Evolutionary conservation across 148 eudicot genomes (phyloP), one percentile per base, ranked within the genome.

Genomic region (Fagopyrum homotropicum): DNA sequence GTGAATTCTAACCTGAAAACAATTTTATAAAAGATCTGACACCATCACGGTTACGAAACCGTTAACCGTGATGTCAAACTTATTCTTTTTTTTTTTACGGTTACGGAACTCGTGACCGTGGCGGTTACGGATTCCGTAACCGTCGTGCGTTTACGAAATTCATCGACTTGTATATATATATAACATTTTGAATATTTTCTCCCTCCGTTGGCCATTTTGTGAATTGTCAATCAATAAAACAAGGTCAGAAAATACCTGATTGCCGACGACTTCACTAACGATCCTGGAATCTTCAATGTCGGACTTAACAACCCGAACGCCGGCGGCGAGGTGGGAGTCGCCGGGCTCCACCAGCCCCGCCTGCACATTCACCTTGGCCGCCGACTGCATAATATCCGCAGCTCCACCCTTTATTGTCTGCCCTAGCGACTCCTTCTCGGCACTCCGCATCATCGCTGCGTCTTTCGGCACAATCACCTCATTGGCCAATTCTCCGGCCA

Each of bases 361-460:
- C 22, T 52, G 55, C 30, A 84, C 85, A n/a, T 91, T 91, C 12
- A 72, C 57, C 5, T 49, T 47, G 2, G 93, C 93, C 1, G 91
- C 91, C 0, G 90, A 78, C 45, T 83, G 91, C 91, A 89, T 87
- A 76, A 82, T 78, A 1, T 93, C 69, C 0, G 93, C 93, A 0
- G 85, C 83, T 2, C 91, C 91, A 1, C 93, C 90, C 51, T 54
- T 77, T 6, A 45, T 80, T 9, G 80, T 77, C 43, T 82, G 72
- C 3, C 97, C 91, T 16, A 91, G 75, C 0, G 75, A 81, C 3
- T 74, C 73, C 45, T 75, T 81, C 78, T 91, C 91, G 3, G 91
- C 91, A 0, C 86, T 57, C 73, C 86, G 93, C 90, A 86, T 84
- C 60, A 80, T 79, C n/a, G 87, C 87, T 0, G 90, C 90, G 75